Conservation (phyloP, 305 asterid species). For the Fraxinus sp. region DNA sequence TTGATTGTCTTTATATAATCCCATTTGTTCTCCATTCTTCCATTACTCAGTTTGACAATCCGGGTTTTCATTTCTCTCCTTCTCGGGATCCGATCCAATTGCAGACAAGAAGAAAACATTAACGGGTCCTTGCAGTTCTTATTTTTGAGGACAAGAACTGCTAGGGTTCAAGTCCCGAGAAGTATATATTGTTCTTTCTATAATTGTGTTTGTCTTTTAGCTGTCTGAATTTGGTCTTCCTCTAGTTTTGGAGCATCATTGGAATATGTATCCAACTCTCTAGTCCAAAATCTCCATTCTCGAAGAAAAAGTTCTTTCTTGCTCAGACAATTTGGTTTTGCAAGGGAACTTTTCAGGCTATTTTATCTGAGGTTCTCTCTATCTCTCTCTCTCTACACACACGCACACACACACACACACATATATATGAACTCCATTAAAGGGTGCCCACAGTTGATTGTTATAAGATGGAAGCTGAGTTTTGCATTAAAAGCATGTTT, state of each 20-base stretch:
- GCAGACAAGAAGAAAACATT: conserved; percentile 27
- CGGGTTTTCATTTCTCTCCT: conserved; percentile 15
- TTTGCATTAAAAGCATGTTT: neutral
- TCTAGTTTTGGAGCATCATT: conserved; percentile 13
- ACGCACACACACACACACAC: neutral
- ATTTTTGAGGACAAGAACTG: conserved; percentile 5
- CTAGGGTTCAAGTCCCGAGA: conserved; percentile 55
- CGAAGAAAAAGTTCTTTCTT: neutral
- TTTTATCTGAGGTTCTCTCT: neutral
- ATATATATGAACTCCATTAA: neutral
- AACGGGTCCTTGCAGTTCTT: conserved; percentile 22
- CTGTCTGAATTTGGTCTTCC: conserved; percentile 23
- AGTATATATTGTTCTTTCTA: neutral
- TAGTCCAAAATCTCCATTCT: neutral
- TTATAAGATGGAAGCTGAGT: neutral
- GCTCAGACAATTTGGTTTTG: neutral
- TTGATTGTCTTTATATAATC: conserved; percentile 32
- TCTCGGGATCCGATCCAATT: conserved; percentile 45
- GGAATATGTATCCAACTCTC: conserved; percentile 15
- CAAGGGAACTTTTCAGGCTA: neutral
- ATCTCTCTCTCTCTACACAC: neutral
- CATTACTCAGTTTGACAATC: conserved; percentile 31
- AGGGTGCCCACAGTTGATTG: neutral
- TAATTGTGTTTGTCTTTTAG: conserved; percentile 31
- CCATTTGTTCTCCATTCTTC: conserved; percentile 39